phyloP scores from a whole-genome alignment of 345 rosid genomes.

The Conringia planisiliqua region DNA sequence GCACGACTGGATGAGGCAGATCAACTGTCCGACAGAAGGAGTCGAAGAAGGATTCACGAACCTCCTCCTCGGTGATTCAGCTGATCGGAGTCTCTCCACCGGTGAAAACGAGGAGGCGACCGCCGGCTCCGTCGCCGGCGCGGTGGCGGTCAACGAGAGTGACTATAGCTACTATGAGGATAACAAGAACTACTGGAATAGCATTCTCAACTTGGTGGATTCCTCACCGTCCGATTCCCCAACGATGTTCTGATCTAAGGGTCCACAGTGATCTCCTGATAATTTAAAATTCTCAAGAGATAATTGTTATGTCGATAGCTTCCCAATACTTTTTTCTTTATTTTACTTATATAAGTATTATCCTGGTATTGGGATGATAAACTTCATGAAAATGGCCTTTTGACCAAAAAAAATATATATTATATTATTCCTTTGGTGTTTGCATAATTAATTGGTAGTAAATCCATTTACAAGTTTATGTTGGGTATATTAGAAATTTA shows the following conservation, averaged over 20 bases:
- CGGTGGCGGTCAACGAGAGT: slow-evolving; percentile 6
- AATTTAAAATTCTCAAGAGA: neutral
- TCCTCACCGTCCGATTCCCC: slow-evolving; percentile 81
- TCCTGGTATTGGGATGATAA: slow-evolving; percentile 1
- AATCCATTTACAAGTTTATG: neutral
- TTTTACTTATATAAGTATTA: neutral
- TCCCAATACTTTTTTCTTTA: slow-evolving; percentile 8
- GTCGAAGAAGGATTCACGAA: slow-evolving; percentile 79
- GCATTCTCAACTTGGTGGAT: slow-evolving; percentile 87
- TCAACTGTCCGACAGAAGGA: slow-evolving; percentile 18
- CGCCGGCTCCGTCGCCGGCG: neutral
- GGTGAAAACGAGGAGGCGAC: slow-evolving; percentile 20
- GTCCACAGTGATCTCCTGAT: neutral
- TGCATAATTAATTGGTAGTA: neutral
- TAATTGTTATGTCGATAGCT: slow-evolving; percentile 23
- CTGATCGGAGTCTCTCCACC: slow-evolving; percentile 42
- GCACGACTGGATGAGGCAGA: slow-evolving; percentile 52
- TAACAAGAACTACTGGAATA: slow-evolving; percentile 93
- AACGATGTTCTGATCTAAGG: slow-evolving; percentile 41
- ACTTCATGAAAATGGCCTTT: slow-evolving; percentile 1
- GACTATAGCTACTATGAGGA: slow-evolving; percentile 65
- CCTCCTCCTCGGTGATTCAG: slow-evolving; percentile 57
- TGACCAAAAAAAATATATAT: neutral
- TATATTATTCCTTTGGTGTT: neutral
- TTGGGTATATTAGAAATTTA: neutral